A percentile compares a stretch with the other conserved stretches of the same genome.
phyloP scores from a whole-genome alignment of 495 filamentous ascomycete genomes.

The Xylaria castorea region DNA sequence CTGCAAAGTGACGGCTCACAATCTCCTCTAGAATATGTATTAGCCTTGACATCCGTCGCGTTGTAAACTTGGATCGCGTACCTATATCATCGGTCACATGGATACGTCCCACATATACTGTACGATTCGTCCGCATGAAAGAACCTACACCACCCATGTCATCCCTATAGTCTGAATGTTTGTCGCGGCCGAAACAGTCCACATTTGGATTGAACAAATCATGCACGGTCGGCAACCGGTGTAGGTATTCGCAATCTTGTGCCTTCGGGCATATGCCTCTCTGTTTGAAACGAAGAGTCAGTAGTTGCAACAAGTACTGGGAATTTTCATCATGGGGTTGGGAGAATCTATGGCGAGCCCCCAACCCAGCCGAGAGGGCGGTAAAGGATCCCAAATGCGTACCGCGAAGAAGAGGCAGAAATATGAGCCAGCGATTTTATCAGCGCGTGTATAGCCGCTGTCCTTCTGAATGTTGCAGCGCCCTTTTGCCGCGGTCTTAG shows the following conservation, averaged over 20 bases:
- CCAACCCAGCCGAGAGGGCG: not conserved
- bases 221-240: slow-evolving; percentile 80
- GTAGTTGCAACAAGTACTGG: not conserved
- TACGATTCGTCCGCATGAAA: slow-evolving; percentile 90
- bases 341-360: not conserved
- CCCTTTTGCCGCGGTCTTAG: slow-evolving; percentile 70
- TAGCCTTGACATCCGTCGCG: not conserved
- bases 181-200: slow-evolving; percentile 89
- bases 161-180: too few species aligned
- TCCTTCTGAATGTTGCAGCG: slow-evolving; percentile 85
- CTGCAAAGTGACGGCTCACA: slow-evolving; percentile 89
- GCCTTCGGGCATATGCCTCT: slow-evolving; percentile 82
- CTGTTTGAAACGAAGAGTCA: slow-evolving; percentile 3
- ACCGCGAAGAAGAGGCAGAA: slow-evolving; percentile 91
- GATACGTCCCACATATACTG: slow-evolving; percentile 90
- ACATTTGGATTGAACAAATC: slow-evolving; percentile 89
- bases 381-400: not conserved
- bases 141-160: slow-evolving; percentile 80
- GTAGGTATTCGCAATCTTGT: slow-evolving; percentile 91
- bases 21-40: slow-evolving; percentile 70
- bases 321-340: not conserved
- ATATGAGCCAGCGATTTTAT: slow-evolving; percentile 74
- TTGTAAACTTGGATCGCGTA: not conserved
- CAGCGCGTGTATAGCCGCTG: slow-evolving; percentile 87
- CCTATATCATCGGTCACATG: slow-evolving; percentile 93